Evolutionary conservation across 2,329 filamentous ascomycete genomes (phyloP).

Genomic region (Hymenoscyphus fructigenus): DNA sequence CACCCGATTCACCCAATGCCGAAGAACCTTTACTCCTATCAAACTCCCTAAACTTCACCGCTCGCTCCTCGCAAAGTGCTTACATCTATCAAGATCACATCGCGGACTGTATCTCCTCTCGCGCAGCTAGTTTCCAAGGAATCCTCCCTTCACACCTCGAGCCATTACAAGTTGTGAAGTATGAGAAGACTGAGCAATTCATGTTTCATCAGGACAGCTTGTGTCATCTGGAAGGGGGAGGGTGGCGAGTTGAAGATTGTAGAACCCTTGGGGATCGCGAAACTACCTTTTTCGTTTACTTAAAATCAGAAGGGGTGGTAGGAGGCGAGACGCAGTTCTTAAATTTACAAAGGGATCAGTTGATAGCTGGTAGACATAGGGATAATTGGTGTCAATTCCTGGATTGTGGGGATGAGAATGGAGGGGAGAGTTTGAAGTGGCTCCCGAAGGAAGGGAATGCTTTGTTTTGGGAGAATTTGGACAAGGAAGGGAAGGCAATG

Average conservation of each 20-base stretch:
- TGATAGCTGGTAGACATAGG: not conserved
- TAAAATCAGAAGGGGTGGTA: not conserved
- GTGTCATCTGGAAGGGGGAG: no score
- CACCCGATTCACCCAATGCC: not conserved
- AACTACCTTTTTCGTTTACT: conserved; percentile 1
- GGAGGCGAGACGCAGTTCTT: conserved; percentile 1
- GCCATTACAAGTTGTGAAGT: conserved; percentile 1
- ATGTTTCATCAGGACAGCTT: not conserved
- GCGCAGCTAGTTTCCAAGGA: not conserved
- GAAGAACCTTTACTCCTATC: not conserved
- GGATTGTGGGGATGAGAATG: not conserved
- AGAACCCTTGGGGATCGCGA: not conserved
- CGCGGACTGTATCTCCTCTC: not conserved
- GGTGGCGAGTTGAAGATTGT: no score
- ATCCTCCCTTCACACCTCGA: not conserved
- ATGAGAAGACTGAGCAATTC: not conserved
- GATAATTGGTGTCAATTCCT: not conserved
- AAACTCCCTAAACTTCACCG: not conserved
- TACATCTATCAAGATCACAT: not conserved
- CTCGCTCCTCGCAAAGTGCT: not conserved
- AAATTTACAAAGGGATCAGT: not conserved
- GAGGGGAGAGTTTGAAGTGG: not conserved
- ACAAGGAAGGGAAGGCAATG: conserved; percentile 50
- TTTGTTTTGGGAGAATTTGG: conserved; percentile 59
- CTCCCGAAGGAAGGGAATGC: conserved; percentile 47